These are phyloP conservation scores for Phytopythium cucurbitacearum DNA, from an alignment of 352 stramenopile species.

Conservation along the genomic window DNA sequence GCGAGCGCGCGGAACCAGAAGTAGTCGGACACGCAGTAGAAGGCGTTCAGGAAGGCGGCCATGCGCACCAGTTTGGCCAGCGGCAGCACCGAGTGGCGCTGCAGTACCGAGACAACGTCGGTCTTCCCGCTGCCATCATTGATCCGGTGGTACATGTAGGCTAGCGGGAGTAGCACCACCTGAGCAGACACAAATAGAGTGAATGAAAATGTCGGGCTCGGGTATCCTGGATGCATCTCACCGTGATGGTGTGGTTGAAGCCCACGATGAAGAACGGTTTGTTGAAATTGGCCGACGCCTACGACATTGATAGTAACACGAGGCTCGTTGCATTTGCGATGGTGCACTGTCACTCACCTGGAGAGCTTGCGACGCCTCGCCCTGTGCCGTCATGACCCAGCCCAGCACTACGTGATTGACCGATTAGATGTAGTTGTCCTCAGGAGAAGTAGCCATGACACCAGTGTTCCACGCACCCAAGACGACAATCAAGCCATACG, in stretches of 20 bases:
- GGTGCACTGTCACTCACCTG: conserved; percentile 7
- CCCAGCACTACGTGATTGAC: conserved; percentile 14
- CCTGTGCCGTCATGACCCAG: conserved; percentile 22
- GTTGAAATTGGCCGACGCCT: conserved; percentile 13
- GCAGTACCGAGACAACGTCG: conserved; percentile 8
- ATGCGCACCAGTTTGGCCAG: conserved; percentile 12
- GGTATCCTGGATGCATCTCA: background rate
- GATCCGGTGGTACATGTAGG: conserved; percentile 30
- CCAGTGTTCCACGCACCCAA: background rate
- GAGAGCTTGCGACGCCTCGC: conserved; percentile 22
- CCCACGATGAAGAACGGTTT: conserved; percentile 59
- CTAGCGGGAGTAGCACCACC: conserved; percentile 34
- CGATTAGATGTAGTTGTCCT: background rate
- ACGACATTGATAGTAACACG: background rate
- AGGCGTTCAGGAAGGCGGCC: conserved; percentile 27
- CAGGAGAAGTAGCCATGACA: background rate
- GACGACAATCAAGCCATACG: conserved; percentile 1
- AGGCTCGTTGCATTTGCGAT: background rate
- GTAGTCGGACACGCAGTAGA: conserved; percentile 52
- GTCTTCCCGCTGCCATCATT: conserved; percentile 11
- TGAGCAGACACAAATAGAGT: conserved; percentile 4
- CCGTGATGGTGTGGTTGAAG: conserved; percentile 45
- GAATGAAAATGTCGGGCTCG: too few species aligned
- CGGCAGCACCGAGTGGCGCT: conserved; percentile 23
- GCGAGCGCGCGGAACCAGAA: conserved; percentile 54